Conservation (phyloP, 2,329 filamentous ascomycete species). For the Ceratocystis harringtonii region DNA sequence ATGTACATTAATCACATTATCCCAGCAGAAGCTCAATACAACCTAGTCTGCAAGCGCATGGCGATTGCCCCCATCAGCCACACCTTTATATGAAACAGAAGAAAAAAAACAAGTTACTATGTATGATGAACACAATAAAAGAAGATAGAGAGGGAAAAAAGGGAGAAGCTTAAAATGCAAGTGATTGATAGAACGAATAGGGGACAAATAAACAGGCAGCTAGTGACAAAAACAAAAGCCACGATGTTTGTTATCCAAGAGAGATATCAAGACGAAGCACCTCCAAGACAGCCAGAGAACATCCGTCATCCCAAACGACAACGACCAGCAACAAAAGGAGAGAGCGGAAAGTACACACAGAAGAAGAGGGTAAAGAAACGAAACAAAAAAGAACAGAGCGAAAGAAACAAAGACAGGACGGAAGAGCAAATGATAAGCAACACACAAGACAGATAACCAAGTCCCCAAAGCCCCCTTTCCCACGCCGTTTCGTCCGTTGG, state of each 20-base stretch:
- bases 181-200: neutral
- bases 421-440: neutral
- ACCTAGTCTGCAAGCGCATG: neutral
- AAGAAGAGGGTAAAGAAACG: neutral
- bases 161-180: neutral
- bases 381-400: neutral
- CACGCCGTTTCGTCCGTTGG: neutral
- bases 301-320: neutral
- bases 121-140: neutral
- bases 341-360: neutral
- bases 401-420: neutral
- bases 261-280: conserved; percentile 5
- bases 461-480: neutral
- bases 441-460: neutral
- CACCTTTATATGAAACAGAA: neutral
- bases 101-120: neutral
- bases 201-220: neutral
- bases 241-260: conserved; percentile 4
- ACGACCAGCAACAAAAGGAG: neutral
- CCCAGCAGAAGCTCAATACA: neutral
- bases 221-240: neutral
- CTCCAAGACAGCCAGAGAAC: conserved; percentile 1
- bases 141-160: neutral
- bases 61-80: too few species aligned
- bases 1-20: neutral